These are phyloP conservation scores for Blepharisma undulans DNA, from an alignment of 169 alveolate genomes.

Conservation along the genomic window DNA sequence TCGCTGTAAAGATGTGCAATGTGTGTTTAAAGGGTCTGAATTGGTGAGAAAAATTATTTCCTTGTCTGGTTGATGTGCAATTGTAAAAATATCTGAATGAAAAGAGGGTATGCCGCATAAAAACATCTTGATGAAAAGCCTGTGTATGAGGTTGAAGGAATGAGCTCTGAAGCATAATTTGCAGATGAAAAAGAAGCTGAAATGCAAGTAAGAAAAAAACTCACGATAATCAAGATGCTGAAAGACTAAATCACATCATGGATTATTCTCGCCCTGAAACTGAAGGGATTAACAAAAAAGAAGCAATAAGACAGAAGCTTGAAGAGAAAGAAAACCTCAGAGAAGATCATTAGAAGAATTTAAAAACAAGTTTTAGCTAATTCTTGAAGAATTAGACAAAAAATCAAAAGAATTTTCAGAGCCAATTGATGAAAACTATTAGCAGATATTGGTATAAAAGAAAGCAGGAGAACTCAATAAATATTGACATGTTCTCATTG, in stretches of 20 bases:
- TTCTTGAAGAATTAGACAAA: background rate
- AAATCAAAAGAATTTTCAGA: background rate
- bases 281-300: background rate
- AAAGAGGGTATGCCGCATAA: too few species aligned
- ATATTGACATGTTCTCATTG: background rate
- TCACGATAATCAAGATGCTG: conserved; percentile 77
- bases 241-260: conserved; percentile 48
- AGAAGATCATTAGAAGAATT: background rate
- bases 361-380: background rate
- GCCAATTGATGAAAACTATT: conserved; percentile 1
- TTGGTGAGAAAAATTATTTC: too few species aligned
- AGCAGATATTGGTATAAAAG: background rate
- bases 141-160: conserved; percentile 86
- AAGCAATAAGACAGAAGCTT: background rate
- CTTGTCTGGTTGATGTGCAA: too few species aligned
- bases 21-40: too few species aligned
- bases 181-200: conserved; percentile 90
- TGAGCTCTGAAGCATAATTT: conserved; percentile 85
- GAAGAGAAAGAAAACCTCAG: background rate
- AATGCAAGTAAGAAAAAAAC: conserved; percentile 78
- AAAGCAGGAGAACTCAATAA: background rate
- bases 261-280: background rate
- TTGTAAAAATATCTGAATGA: too few species aligned
- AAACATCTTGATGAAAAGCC: conserved; percentile 89
- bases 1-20: too few species aligned